Evolutionary conservation across 129 eudicot genomes (phyloP), one percentile per base, ranked within the genome.

Genomic region (Scalesia atractyloides): DNA sequence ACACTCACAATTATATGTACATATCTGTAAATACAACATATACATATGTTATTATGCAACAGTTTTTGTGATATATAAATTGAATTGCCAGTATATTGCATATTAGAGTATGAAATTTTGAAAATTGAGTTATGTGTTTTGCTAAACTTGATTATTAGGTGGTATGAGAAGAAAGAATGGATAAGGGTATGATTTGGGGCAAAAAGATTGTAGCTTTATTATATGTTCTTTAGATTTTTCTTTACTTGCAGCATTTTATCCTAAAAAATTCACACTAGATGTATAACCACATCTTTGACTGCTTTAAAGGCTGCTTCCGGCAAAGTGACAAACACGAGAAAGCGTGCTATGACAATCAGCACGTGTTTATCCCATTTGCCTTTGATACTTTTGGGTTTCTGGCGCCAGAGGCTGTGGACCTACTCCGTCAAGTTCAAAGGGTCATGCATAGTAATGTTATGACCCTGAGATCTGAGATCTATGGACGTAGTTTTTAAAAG

Each of bases 121-220:
- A 48, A 65, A 41, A 11, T 72, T 36, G 26, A 19, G 2, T 58
- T 33, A 33, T 13, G 19, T n/a, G 19, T 52, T 56, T 63, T 16
- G 57, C 36, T 60, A 16, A n/a, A n/a, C 5, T 46, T 51, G 51
- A 12, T 37, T 74, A 50, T 64, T 26, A 14, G 17, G 24, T 16
- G 15, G 43, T 39, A 20, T 37, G 64, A 44, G 18, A 36, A 52
- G 13, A 48, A 18, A 68, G 30, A 61, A 44, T 12, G 72, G 64
- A 64, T 9, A 64, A 62, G 64, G 54, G 7, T 50, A 64, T n/a
- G 68, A 59, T 20, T 18, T 68, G 26, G 19, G 2, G 18, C 16
- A 16, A 57, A 68, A 57, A 47, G 33, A 53, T 57, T 7, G 66
- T n/a, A 68, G 22, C 64, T 60, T 58, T 58, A 44, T 72, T 72